phyloP scores from a whole-genome alignment of 805 yeast species.

The Torulaspora franciscae region DNA sequence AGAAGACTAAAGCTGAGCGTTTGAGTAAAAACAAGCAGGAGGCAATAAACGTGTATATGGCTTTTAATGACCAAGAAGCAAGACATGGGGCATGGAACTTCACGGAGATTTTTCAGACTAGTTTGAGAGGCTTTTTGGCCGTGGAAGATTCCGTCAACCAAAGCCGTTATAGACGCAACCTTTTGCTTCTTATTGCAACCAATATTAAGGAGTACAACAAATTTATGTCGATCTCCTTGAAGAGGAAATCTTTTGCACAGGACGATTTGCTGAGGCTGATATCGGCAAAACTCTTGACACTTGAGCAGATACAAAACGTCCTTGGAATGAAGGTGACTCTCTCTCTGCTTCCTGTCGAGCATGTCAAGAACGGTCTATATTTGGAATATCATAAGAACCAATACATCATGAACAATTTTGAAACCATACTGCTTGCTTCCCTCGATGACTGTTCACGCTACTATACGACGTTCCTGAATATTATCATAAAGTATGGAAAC shows the following conservation, averaged over 20 bases:
- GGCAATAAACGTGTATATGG: conserved; percentile 12
- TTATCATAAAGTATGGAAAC: conserved; percentile 24
- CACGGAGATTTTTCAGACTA: conserved; percentile 31
- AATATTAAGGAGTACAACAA: conserved; percentile 30
- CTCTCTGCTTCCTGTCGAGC: conserved; percentile 11
- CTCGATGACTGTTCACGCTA: conserved; percentile 6
- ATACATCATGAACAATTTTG: conserved; percentile 23
- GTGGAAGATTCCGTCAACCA: conserved; percentile 4
- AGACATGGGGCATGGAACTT: conserved; percentile 17
- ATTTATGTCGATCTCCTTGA: conserved; percentile 32
- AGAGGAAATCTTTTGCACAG: conserved; percentile 26
- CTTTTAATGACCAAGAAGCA: conserved; percentile 14
- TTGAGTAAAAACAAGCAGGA: conserved; percentile 20
- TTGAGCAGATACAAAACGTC: conserved; percentile 27
- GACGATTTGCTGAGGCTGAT: conserved; percentile 24
- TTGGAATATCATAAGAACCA: conserved; percentile 23
- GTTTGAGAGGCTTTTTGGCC: conserved; percentile 22
- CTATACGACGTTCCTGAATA: conserved; percentile 18
- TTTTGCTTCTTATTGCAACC: conserved; percentile 23
- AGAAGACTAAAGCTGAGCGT: conserved; percentile 24
- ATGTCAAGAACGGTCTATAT: conserved; percentile 13
- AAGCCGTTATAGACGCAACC: conserved; percentile 18
- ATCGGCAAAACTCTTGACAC: conserved; percentile 26
- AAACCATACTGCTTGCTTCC: conserved; percentile 18
- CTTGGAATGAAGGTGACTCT: conserved; percentile 20